phyloP scores from a whole-genome alignment of 768 basidiomycete genomes.

The Filobasidium wieringae region DNA sequence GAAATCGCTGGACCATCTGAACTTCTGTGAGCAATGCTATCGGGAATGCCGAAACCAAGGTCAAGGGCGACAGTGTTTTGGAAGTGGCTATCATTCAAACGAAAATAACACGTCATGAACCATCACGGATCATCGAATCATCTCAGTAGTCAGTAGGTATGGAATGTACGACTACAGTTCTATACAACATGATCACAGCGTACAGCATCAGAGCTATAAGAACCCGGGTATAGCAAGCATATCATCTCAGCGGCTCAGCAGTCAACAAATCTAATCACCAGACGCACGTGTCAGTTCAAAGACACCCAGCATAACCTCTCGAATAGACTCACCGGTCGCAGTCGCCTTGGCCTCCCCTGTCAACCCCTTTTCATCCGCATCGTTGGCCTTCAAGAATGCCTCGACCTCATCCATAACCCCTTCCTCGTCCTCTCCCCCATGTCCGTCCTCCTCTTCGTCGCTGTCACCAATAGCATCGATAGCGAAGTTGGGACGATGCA shows the following conservation, averaged over 20 bases:
- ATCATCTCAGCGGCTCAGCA: slow-evolving; percentile 24
- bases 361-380: slow-evolving; percentile 37
- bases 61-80: too few species aligned
- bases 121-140: too few species aligned
- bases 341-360: slow-evolving; percentile 38
- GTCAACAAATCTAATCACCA: slow-evolving; percentile 21
- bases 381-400: slow-evolving; percentile 88
- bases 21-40: too few species aligned
- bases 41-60: too few species aligned
- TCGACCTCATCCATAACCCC: slow-evolving; percentile 90
- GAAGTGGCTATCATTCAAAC: too few species aligned
- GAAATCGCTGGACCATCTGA: too few species aligned
- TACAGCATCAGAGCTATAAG: too few species aligned
- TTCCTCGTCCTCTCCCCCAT: slow-evolving; percentile 51
- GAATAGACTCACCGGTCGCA: slow-evolving; percentile 29
- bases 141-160: too few species aligned
- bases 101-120: too few species aligned
- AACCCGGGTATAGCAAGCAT: too few species aligned
- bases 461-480: slow-evolving; percentile 87
- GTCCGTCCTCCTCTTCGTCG: slow-evolving; percentile 54
- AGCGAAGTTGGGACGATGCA: slow-evolving; percentile 91
- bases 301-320: background rate
- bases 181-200: too few species aligned
- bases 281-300: background rate
- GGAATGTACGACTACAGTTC: too few species aligned